Evolutionary conservation across 2,329 filamentous ascomycete species (phyloP).

Genomic region (Dothistroma septosporum): DNA sequence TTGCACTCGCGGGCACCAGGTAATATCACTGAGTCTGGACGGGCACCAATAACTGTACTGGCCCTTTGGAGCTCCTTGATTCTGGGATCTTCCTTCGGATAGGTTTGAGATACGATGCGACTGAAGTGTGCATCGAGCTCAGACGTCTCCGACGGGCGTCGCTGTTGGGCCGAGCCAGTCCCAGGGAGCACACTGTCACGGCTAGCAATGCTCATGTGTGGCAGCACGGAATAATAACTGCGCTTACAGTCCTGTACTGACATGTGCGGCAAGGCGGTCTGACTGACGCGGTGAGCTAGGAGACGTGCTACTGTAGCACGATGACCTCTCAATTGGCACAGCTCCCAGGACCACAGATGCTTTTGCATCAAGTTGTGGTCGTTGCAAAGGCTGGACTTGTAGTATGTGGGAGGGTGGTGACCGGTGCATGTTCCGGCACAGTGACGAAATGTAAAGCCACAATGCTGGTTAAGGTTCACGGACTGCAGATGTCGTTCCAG

Average conservation of each 20-base stretch:
- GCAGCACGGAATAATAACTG: conserved; percentile 18
- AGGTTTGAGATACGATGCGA: conserved; percentile 16
- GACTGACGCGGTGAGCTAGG: conserved; percentile 15
- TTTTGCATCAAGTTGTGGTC: conserved; percentile 24
- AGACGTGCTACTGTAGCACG: conserved; percentile 18
- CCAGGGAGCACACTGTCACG: conserved; percentile 6
- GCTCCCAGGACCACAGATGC: conserved; percentile 25
- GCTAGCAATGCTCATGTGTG: conserved; percentile 19
- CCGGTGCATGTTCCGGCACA: conserved; percentile 16
- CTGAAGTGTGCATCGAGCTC: conserved; percentile 19
- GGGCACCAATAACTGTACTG: not conserved
- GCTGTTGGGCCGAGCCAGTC: conserved; percentile 1
- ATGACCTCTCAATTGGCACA: conserved; percentile 19
- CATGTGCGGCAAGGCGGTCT: conserved; percentile 15
- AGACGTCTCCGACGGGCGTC: conserved; percentile 3
- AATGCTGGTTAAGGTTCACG: conserved; percentile 20
- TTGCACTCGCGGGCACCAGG: not conserved
- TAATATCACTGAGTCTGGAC: conserved; percentile 16
- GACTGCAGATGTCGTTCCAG: conserved; percentile 23
- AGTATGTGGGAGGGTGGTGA: conserved; percentile 23
- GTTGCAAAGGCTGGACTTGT: conserved; percentile 14
- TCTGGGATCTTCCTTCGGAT: not conserved
- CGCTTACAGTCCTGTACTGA: conserved; percentile 16
- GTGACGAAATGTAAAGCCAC: conserved; percentile 25
- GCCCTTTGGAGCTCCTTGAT: conserved; percentile 1